Percentiles rank a stretch among this genome's conserved stretches.
These are phyloP conservation scores for Rubia yunnanensis DNA, from an alignment of 257 asterid genomes.

Conservation along the genomic window DNA sequence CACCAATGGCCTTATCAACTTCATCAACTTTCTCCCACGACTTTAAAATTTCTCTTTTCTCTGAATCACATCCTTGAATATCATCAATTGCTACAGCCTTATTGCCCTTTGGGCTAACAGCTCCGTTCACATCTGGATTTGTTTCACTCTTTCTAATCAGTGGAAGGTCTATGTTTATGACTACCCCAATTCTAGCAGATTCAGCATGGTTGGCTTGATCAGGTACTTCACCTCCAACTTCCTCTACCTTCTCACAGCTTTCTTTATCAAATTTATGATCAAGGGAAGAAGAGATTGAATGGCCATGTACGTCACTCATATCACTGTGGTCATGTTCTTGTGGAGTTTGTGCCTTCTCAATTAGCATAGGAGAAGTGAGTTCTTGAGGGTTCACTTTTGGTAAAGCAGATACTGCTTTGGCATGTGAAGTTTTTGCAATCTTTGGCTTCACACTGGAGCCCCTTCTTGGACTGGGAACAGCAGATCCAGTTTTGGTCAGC, in stretches of 20 bases:
- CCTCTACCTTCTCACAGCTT: conserved; percentile 20
- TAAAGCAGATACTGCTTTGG: conserved; percentile 20
- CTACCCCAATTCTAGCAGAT: background rate
- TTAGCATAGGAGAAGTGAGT: conserved; percentile 20
- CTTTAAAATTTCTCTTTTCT: background rate
- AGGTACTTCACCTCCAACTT: conserved; percentile 19
- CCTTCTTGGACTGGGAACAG: conserved; percentile 33
- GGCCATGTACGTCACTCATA: conserved; percentile 16
- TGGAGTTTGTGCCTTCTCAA: conserved; percentile 23
- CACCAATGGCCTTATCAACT: background rate
- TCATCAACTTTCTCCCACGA: conserved; percentile 1
- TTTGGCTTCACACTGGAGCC: conserved; percentile 48
- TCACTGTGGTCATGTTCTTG: conserved; percentile 9
- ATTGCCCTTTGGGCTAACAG: background rate
- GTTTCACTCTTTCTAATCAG: background rate
- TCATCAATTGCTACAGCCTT: background rate
- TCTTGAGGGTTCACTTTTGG: conserved; percentile 26
- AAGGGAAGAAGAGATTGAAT: conserved; percentile 25
- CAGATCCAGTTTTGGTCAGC: conserved; percentile 37
- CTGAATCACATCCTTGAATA: background rate
- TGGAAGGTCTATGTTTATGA: background rate
- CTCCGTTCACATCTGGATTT: background rate
- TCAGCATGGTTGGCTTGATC: conserved; percentile 16
- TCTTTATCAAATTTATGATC: conserved; percentile 20
- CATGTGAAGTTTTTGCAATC: conserved; percentile 34